A percentile compares a stretch with the other conserved stretches of the same genome.
Evolutionary conservation across 2,329 filamentous ascomycete genomes (phyloP).

Genomic region (Paecilomyces dactylethromorphus): DNA sequence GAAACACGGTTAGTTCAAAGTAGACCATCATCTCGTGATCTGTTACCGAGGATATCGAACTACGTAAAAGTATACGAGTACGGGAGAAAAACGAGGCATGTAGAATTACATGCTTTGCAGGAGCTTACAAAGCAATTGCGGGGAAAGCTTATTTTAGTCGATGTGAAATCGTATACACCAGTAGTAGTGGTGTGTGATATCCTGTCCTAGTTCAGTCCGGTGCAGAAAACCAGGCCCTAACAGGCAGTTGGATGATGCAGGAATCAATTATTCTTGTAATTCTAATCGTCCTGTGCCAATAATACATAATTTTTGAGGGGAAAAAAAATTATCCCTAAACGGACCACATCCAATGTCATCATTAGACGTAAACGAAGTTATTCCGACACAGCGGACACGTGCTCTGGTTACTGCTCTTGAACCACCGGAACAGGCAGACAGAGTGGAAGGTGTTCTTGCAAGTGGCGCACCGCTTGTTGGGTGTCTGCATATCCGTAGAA

Average conservation of each 20-base stretch:
- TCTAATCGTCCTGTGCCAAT: background rate
- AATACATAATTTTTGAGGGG: background rate
- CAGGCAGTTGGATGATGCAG: background rate
- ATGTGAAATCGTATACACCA: too few species aligned
- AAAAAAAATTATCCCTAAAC: background rate
- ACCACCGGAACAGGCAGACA: conserved; percentile 91
- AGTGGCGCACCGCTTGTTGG: conserved; percentile 83
- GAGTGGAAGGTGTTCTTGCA: conserved; percentile 94
- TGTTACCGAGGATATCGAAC: background rate
- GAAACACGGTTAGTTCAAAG: background rate
- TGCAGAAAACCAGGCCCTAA: background rate
- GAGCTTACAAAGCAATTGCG: too few species aligned
- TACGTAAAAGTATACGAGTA: background rate
- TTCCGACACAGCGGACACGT: conserved; percentile 91
- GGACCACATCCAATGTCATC: background rate
- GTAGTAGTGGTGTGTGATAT: too few species aligned
- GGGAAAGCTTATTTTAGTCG: too few species aligned
- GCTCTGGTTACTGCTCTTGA: conserved; percentile 84
- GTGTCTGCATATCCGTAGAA: conserved; percentile 77
- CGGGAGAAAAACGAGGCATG: background rate
- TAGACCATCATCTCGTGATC: background rate
- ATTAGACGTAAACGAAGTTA: conserved; percentile 61
- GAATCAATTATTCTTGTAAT: background rate
- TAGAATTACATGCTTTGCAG: too few species aligned
- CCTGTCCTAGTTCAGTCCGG: background rate